Evolutionary conservation across 805 yeast species (phyloP), one percentile per base, ranked within the genome.

Genomic region (Yamadazyma takamatsuzukensis): DNA sequence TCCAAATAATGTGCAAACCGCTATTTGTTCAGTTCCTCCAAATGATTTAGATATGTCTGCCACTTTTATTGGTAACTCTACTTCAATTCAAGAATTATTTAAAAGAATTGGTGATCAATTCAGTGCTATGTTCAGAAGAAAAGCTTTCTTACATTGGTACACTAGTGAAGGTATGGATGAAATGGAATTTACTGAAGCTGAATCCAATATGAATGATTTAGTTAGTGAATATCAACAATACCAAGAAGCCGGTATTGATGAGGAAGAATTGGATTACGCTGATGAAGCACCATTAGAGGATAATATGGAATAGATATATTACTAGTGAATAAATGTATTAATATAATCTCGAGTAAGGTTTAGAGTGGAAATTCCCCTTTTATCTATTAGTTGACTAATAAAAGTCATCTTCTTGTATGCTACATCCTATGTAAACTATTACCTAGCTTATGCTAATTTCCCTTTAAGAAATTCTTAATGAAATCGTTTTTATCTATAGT

Each of bases 141-240:
- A 82, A 62, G 96, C 96, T 44, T 88, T 88, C 78, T 80, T 88
- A 67, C 96, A 88, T 64, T 88, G 96, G 96, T 88, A 86, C 67
- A 84, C 93, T 7, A 75, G 81, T 48, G 96, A 88, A 65, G 96
- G 96, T 69, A 88, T 88, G 96, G 96, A 88, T 55, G 94, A 83
- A 67, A 74, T 80, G 72, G 96, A 88, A 68, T 88, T 88, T 63
- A 77, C 87, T 37, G 96, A 88, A 69, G 96, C 96, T 33, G 94
- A 86, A 67, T 80, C 90, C 34, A 84, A 88, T 59, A 78, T 88
- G 88, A 76, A 75, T 48, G 96, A 88, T 64, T 72, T 88, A 55
- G 88, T 87, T 36, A 76, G 80, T 54, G 96, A 88, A 64, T 67
- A 88, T 59, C 93, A 85, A 68, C 96, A 88, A 67, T 85, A 87